Conservation (phyloP, 768 basidiomycete genomes). For the Candolleomyces efflorescens region DNA sequence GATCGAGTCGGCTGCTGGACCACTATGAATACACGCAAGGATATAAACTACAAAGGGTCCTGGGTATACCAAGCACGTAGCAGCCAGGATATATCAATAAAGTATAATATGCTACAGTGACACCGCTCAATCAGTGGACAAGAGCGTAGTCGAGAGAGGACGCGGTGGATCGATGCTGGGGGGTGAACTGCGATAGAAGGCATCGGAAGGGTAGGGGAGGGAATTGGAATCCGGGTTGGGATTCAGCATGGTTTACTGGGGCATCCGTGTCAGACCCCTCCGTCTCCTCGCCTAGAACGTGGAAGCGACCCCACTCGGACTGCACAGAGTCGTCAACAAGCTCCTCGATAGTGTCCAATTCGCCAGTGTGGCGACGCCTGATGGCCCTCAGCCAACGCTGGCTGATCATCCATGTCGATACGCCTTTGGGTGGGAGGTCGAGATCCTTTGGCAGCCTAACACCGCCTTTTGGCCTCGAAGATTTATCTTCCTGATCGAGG, state of each 20-base stretch:
- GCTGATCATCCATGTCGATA: constrained; percentile 76
- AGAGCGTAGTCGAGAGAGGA: not conserved
- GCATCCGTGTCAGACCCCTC: constrained; percentile 24
- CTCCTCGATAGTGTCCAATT: constrained; percentile 37
- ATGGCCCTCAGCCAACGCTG: constrained; percentile 51
- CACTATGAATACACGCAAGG: too few species aligned
- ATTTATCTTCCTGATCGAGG: constrained; percentile 56
- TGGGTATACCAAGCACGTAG: too few species aligned
- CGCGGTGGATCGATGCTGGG: not conserved
- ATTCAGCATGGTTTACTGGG: not conserved
- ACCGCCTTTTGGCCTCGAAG: constrained; percentile 51
- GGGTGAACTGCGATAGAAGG: not conserved
- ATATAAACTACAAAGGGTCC: too few species aligned
- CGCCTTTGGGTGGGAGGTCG: constrained; percentile 55
- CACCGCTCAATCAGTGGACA: not conserved
- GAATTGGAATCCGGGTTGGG: not conserved
- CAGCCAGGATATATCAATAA: too few species aligned
- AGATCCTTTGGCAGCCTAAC: constrained; percentile 52
- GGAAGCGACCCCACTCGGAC: constrained; percentile 47
- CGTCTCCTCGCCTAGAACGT: constrained; percentile 54
- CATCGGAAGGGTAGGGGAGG: not conserved
- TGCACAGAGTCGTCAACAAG: constrained; percentile 37
- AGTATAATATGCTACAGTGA: too few species aligned
- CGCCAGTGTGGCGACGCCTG: constrained; percentile 41
- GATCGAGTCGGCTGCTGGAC: too few species aligned